phyloP scores from a whole-genome alignment of 805 yeast genomes.

The Metschnikowia peoriensis region DNA sequence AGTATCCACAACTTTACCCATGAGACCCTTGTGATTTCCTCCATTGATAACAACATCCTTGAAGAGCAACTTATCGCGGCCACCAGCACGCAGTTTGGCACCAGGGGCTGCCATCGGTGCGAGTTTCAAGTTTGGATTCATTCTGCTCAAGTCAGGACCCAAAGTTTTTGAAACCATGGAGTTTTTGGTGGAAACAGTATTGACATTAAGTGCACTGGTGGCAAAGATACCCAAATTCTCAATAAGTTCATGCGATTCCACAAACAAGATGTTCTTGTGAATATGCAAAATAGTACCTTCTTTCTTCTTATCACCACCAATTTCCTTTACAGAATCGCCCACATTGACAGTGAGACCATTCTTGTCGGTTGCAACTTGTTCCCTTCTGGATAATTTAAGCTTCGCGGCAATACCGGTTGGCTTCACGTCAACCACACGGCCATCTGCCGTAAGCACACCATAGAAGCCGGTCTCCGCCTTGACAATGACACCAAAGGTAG shows the following conservation, averaged over 20 bases:
- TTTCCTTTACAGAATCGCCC: constrained; percentile 91
- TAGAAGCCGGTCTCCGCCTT: constrained; percentile 87
- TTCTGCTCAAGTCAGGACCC: constrained; percentile 68
- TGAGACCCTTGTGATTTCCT: constrained; percentile 93
- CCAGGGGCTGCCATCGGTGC: constrained; percentile 42
- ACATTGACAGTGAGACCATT: constrained; percentile 81
- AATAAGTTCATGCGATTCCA: constrained; percentile 71
- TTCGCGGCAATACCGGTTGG: constrained; percentile 84
- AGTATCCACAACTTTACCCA: constrained; percentile 91
- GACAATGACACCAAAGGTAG: constrained; percentile 83
- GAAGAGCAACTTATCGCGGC: constrained; percentile 78
- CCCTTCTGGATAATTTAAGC: constrained; percentile 59
- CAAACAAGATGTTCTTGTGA: constrained; percentile 73
- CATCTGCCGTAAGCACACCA: constrained; percentile 78
- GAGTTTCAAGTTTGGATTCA: constrained; percentile 79
- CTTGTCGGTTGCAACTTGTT: constrained; percentile 81
- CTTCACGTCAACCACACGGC: constrained; percentile 64
- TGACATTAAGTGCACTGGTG: constrained; percentile 68
- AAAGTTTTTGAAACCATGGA: constrained; percentile 55
- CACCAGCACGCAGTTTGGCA: constrained; percentile 53
- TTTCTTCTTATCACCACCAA: constrained; percentile 70
- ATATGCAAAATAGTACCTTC: constrained; percentile 88
- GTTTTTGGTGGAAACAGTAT: constrained; percentile 82
- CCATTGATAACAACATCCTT: constrained; percentile 82
- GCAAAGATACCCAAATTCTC: constrained; percentile 94